Evolutionary conservation across 2,329 filamentous ascomycete genomes (phyloP).

Genomic region (Cyphellophora attinorum): DNA sequence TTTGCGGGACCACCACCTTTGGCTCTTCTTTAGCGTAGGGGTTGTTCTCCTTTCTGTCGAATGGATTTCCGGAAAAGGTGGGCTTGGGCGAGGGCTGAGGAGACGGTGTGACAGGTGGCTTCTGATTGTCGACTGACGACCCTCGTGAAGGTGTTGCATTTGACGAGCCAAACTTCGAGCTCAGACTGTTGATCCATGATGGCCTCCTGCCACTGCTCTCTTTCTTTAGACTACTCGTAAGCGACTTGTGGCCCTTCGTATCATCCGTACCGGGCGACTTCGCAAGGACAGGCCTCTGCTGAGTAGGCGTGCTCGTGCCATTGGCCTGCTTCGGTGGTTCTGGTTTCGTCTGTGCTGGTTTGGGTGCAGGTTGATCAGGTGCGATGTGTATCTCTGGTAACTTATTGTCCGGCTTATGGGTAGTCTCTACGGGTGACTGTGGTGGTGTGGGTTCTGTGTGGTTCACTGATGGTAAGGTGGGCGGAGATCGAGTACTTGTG

Average conservation of each 20-base stretch:
- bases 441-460: constrained; percentile 12
- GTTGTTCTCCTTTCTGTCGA: constrained; percentile 33
- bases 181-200: constrained; percentile 91
- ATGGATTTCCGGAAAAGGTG: constrained; percentile 34
- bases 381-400: neutral
- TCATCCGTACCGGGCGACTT: neutral
- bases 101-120: neutral
- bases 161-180: constrained; percentile 75
- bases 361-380: neutral
- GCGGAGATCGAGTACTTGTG: no score
- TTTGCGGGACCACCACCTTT: constrained; percentile 48
- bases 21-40: constrained; percentile 27
- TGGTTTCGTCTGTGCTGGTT: neutral
- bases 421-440: constrained; percentile 5
- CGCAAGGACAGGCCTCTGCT: neutral
- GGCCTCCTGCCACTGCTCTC: constrained; percentile 46
- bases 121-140: constrained; percentile 15
- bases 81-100: constrained; percentile 23
- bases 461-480: constrained; percentile 10
- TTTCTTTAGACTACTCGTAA: constrained; percentile 7
- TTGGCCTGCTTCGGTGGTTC: neutral
- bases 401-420: neutral
- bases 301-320: neutral
- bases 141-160: constrained; percentile 26
- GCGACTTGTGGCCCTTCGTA: neutral